Conservation (phyloP, 1,284 basidiomycete species). For the Ustilago shanxiensis region DNA sequence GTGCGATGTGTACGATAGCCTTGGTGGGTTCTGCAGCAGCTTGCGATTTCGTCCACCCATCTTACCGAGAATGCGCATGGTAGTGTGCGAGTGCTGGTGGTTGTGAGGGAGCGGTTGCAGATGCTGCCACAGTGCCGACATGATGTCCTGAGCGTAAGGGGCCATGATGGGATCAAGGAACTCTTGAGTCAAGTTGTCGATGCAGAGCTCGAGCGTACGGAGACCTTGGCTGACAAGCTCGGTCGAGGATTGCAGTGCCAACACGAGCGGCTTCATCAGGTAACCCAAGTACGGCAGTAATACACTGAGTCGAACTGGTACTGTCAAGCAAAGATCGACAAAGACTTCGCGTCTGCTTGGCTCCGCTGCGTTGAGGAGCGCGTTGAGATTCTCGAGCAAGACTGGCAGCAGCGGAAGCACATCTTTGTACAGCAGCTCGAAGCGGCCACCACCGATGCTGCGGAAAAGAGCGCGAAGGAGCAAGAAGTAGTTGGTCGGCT, state of each 20-base stretch:
- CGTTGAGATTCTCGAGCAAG: constrained; percentile 93
- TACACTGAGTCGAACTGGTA: constrained; percentile 94
- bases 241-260: constrained; percentile 82
- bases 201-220: constrained; percentile 97
- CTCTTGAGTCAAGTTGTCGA: constrained; percentile 98
- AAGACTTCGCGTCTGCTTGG: constrained; percentile 73
- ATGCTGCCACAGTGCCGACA: constrained; percentile 78
- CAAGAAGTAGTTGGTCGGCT: constrained; percentile 93
- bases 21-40: constrained; percentile 81
- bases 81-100: constrained; percentile 92
- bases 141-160: constrained; percentile 82
- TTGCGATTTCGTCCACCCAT: constrained; percentile 94
- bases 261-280: constrained; percentile 94
- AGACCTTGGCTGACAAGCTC: constrained; percentile 96
- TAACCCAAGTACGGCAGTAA: constrained; percentile 94
- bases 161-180: constrained; percentile 97
- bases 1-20: constrained; percentile 76
- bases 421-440: constrained; percentile 95
- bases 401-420: constrained; percentile 95
- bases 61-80: constrained; percentile 96
- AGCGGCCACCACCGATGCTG: constrained; percentile 96
- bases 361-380: constrained; percentile 68
- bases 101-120: constrained; percentile 90
- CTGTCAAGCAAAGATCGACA: constrained; percentile 96
- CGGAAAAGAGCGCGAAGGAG: constrained; percentile 95